Evolutionary conservation across 805 yeast species (phyloP).

Genomic region (Debaryomyces maramus): DNA sequence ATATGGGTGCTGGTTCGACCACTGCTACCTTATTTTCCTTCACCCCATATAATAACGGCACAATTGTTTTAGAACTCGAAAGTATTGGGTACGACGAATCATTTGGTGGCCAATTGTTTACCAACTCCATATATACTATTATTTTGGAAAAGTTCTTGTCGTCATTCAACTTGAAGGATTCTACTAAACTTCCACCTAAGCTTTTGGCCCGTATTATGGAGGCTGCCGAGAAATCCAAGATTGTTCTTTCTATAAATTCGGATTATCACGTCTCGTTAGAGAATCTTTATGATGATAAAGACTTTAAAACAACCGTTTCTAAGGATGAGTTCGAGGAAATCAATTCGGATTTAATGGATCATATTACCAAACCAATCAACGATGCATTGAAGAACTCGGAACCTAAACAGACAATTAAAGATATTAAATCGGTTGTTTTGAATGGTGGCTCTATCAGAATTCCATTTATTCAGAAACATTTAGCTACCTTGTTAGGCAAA

Average conservation of each 20-base stretch:
- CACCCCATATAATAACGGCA: constrained; percentile 42
- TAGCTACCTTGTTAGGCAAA: constrained; percentile 55
- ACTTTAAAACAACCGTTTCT: constrained; percentile 64
- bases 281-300: constrained; percentile 68
- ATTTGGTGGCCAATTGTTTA: constrained; percentile 77
- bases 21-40: constrained; percentile 81
- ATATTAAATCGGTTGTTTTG: constrained; percentile 67
- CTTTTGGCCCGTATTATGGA: constrained; percentile 69
- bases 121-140: constrained; percentile 61
- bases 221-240: constrained; percentile 86
- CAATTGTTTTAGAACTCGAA: constrained; percentile 56
- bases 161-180: constrained; percentile 34
- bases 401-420: constrained; percentile 28
- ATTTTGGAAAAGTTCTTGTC: constrained; percentile 59
- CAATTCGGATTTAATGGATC: constrained; percentile 42
- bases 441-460: constrained; percentile 92
- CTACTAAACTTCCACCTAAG: constrained; percentile 51
- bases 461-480: constrained; percentile 75
- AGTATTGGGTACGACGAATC: constrained; percentile 68
- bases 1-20: constrained; percentile 91
- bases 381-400: constrained; percentile 42
- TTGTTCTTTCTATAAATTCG: constrained; percentile 80
- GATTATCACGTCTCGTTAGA: constrained; percentile 82
- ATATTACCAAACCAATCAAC: constrained; percentile 55
- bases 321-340: constrained; percentile 79